Evolutionary conservation across 2,329 filamentous ascomycete genomes (phyloP).

Genomic region (Alternaria alternata): DNA sequence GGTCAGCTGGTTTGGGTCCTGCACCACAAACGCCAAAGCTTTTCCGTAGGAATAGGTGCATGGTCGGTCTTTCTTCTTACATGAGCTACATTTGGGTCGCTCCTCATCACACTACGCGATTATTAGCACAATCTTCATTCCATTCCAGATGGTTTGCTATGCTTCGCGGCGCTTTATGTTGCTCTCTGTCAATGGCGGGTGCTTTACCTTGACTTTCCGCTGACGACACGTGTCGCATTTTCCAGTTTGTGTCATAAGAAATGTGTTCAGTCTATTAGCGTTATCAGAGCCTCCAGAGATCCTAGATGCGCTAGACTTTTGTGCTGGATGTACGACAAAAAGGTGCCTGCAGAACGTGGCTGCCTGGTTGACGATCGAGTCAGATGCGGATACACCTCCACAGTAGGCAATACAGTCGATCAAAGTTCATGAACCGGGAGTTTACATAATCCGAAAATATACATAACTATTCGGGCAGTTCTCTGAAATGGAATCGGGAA

Average conservation of each 20-base stretch:
- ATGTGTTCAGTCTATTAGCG: too few species aligned
- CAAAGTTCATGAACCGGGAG: background rate
- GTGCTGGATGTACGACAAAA: background rate
- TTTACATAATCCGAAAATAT: background rate
- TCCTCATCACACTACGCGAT: conserved; percentile 38
- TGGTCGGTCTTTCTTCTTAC: conserved; percentile 38
- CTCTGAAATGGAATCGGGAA: background rate
- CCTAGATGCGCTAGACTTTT: background rate
- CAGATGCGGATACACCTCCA: background rate
- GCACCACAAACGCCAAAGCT: conserved; percentile 34
- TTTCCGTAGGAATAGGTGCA: conserved; percentile 41
- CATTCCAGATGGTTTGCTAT: background rate
- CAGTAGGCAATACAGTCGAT: background rate
- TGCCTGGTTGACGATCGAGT: background rate
- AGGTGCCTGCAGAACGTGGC: background rate
- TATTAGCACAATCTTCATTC: background rate
- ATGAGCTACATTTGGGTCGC: conserved; percentile 39
- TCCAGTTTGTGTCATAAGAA: conserved; percentile 39
- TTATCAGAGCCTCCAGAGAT: background rate
- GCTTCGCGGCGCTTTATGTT: background rate
- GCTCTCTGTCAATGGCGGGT: background rate
- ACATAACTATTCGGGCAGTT: background rate
- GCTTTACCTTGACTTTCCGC: conserved; percentile 42
- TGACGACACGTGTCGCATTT: conserved; percentile 44
- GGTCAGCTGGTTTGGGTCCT: conserved; percentile 41